Evolutionary conservation across 2,329 filamentous ascomycete species (phyloP).

Genomic region (Xenoacremonium recifei): DNA sequence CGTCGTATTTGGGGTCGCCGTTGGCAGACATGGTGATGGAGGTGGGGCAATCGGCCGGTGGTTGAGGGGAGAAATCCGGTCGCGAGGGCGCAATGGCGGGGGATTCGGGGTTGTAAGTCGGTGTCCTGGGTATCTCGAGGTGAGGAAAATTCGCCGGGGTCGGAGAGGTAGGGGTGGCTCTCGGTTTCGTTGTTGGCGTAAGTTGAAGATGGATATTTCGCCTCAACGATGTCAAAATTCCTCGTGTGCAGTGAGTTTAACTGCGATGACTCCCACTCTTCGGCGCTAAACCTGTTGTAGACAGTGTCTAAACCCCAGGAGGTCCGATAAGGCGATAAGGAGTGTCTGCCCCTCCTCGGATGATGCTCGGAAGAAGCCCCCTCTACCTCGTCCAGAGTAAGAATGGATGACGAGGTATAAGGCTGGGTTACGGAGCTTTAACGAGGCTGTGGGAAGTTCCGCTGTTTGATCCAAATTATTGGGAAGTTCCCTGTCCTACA

Average conservation of each 20-base stretch:
- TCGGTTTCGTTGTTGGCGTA: conserved; percentile 18
- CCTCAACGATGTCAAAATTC: conserved; percentile 40
- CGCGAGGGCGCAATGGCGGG: conserved; percentile 11
- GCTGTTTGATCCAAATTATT: no score
- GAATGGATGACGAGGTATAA: no score
- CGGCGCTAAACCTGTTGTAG: conserved; percentile 34
- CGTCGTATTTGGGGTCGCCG: conserved; percentile 65
- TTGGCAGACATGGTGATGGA: conserved; percentile 49
- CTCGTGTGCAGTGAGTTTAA: conserved; percentile 37
- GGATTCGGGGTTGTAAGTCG: conserved; percentile 10
- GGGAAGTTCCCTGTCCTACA: no score
- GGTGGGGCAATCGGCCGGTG: conserved; percentile 29
- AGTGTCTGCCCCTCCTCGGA: conserved; percentile 33
- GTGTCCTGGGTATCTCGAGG: conserved; percentile 13
- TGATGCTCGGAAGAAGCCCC: conserved; percentile 25
- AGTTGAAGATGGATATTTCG: conserved; percentile 31
- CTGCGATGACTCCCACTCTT: conserved; percentile 35
- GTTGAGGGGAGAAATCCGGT: conserved; percentile 21
- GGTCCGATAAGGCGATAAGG: conserved; percentile 40
- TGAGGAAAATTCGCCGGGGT: conserved; percentile 18
- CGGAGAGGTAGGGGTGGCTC: conserved; percentile 12
- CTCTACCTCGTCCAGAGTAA: no score
- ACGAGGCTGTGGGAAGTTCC: no score
- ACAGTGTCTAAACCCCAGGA: no score
- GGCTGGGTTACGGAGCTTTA: no score